phyloP scores from a whole-genome alignment of 805 yeast species.

The Ascoidea tarda region DNA sequence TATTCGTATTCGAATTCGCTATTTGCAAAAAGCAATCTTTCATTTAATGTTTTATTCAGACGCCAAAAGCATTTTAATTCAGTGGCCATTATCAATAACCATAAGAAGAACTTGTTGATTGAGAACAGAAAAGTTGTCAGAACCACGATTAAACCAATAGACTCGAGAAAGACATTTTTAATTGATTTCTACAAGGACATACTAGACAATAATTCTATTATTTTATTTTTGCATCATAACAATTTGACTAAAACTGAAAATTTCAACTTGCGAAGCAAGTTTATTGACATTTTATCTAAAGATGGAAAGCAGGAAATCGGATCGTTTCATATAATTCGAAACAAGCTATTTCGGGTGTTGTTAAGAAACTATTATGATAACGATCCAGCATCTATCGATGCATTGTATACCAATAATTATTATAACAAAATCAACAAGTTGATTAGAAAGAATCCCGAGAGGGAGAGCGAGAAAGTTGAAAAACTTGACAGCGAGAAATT shows the following conservation, averaged over 20 bases:
- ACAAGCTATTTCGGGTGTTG: conserved; percentile 60
- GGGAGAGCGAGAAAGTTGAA: too few species aligned
- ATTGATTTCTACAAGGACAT: conserved; percentile 67
- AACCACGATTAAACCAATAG: conserved; percentile 44
- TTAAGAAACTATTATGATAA: conserved; percentile 51
- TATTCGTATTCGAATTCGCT: too few species aligned
- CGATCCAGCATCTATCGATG: conserved; percentile 61
- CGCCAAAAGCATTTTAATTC: too few species aligned
- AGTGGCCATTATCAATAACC: too few species aligned
- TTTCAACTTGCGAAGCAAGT: conserved; percentile 42
- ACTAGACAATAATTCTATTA: conserved; percentile 51
- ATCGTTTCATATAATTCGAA: conserved; percentile 51
- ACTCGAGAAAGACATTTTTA: conserved; percentile 75
- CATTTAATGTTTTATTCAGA: too few species aligned
- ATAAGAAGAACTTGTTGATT: too few species aligned
- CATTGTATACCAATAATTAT: conserved; percentile 20
- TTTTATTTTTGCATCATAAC: conserved; percentile 76
- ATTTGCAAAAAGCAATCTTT: too few species aligned
- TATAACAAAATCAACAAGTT: neutral
- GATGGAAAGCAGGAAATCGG: conserved; percentile 19
- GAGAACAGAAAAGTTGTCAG: conserved; percentile 11
- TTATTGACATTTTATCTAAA: conserved; percentile 37
- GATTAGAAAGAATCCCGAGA: neutral
- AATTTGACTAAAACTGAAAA: conserved; percentile 63
- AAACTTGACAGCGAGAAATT: conserved; percentile 6